Base-by-base conservation (phyloP, 2,329 filamentous ascomycete genomes). In the Pyrenochaeta sp. region DNA sequence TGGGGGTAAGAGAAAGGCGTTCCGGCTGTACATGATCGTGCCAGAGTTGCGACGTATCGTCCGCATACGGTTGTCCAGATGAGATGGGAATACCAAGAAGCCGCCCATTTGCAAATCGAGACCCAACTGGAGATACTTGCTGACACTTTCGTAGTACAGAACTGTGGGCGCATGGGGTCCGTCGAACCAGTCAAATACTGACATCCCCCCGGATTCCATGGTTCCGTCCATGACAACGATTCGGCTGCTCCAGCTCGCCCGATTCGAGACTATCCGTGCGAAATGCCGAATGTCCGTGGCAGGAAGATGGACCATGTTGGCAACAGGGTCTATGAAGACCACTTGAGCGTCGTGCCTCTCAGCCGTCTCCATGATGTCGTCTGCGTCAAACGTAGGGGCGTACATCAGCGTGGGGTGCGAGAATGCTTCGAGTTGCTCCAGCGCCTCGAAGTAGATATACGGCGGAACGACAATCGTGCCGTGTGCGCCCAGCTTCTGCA, bases 91-190 rank as follows among this genome's bases (percentile, higher is more conserved):
- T 4, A 53, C 45, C 10, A 53, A 6, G 4, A 49, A 15, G 1
- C 50, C 45, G 7, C 14, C n/a, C 45, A 53, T 53, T 1, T 37
- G 30, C 2, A 53, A 14, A 23, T 53, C 45, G 31, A 53, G 23
- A 12, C 50, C 50, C 33, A 48, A 32, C 23, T 53, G 50, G 4
- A 48, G 31, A 27, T 53, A 53, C 40, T 53, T 53, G 32, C 39
- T 30, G 2, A 39, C 50, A 23, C 50, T 53, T 15, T 53, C 50
- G 21, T 47, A 53, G 45, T 53, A 53, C 21, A 53, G 17, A 7
- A 44, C 44, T 14, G 32, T 44, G 2, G 45, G 50, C 3, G 31
- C 21, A 14, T 27, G 10, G n/a, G 50, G 45, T 12, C 15, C 18
- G 17, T 37, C n/a, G 27, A 53, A 53, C 45, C 50, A 53, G 31